Percentiles rank a stretch among this genome's conserved stretches.
These are phyloP conservation scores for Claviceps africana DNA, from an alignment of 2,329 filamentous ascomycete genomes.

Conservation along the genomic window DNA sequence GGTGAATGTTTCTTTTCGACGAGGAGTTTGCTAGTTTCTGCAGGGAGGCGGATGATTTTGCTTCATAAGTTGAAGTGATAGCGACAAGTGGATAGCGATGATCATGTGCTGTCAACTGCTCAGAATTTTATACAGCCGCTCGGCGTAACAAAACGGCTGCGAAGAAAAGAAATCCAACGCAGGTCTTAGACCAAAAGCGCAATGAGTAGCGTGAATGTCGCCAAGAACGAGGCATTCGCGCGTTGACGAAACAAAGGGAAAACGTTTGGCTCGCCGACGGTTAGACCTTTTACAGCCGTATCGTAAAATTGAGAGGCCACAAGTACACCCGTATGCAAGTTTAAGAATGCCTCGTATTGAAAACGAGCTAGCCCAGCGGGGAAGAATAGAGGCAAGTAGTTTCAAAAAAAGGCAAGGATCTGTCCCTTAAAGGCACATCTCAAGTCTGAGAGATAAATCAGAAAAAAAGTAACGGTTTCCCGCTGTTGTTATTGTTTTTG, in stretches of 20 bases:
- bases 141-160: not conserved
- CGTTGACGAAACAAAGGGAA: not conserved
- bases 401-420: not conserved
- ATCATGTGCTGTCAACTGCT: not conserved
- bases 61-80: not conserved
- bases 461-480: not conserved
- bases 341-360: not conserved
- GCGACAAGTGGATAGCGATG: not conserved
- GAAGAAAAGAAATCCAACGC: no score
- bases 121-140: no score
- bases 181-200: not conserved
- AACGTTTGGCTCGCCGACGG: not conserved
- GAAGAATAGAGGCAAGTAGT: not conserved
- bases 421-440: not conserved
- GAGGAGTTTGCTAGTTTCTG: not conserved
- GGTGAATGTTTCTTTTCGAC: not conserved
- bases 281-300: not conserved
- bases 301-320: not conserved
- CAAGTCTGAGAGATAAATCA: not conserved
- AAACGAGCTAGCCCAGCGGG: not conserved
- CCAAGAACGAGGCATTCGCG: not conserved
- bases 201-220: not conserved
- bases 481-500: not conserved
- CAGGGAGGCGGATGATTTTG: not conserved
- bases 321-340: not conserved